Conservation (phyloP, 192 early-diverging fungal genomes). For the Mortierella antarctica region DNA sequence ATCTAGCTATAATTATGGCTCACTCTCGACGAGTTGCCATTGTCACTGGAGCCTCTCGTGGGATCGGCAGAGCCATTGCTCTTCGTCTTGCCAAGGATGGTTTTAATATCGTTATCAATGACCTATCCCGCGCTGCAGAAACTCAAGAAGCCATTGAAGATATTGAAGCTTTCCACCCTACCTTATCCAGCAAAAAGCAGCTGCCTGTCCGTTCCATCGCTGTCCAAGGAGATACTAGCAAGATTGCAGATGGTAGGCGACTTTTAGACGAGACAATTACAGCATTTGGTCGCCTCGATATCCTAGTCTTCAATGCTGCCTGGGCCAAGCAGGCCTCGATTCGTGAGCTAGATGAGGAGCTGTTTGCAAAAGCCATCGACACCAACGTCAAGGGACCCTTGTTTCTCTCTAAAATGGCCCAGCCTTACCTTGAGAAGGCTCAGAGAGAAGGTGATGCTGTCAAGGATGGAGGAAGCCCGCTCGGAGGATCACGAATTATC, state of each 20-base stretch:
- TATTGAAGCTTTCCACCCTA: background rate
- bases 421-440: constrained; percentile 28
- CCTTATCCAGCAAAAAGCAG: background rate
- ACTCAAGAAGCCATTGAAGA: background rate
- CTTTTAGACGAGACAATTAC: constrained; percentile 41
- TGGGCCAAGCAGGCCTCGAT: constrained; percentile 16
- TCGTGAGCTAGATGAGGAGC: constrained; percentile 22
- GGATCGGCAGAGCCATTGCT: constrained; percentile 2
- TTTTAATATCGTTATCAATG: constrained; percentile 8
- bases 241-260: background rate
- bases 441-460: background rate
- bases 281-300: constrained; percentile 49
- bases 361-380: constrained; percentile 25
- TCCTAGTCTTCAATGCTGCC: constrained; percentile 56
- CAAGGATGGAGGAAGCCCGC: background rate
- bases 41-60: constrained; percentile 3
- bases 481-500: constrained; percentile 28
- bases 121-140: background rate
- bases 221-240: constrained; percentile 53
- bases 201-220: constrained; percentile 41
- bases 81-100: constrained; percentile 3
- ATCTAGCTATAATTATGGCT: too few species aligned
- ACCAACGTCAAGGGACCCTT: constrained; percentile 43
- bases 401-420: constrained; percentile 18
- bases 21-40: background rate